Percentiles rank a stretch among this genome's conserved stretches.
phyloP scores from a whole-genome alignment of 163 green algal species.

The Prototheca stagnorum region DNA sequence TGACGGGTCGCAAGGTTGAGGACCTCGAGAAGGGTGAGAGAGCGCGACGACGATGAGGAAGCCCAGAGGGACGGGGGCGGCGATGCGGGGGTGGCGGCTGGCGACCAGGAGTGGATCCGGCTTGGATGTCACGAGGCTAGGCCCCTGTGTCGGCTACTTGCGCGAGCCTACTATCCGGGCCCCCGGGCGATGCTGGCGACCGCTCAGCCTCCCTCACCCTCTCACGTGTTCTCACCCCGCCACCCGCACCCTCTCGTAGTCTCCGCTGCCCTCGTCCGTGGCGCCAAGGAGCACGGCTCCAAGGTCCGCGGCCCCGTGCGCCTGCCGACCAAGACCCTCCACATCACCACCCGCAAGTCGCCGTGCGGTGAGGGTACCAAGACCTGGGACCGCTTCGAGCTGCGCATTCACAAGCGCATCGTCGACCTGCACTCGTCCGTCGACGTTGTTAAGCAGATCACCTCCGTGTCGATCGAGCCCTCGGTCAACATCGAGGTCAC shows the following conservation, averaged over 20 bases:
- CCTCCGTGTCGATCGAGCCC: conserved; percentile 93
- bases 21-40: conserved; percentile 90
- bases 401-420: conserved; percentile 89
- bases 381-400: conserved; percentile 72
- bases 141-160: no score
- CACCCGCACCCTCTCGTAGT: conserved; percentile 44
- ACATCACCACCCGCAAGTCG: conserved; percentile 94
- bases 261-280: conserved; percentile 88
- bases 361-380: conserved; percentile 98
- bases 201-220: neutral
- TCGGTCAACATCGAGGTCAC: conserved; percentile 96
- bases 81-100: no score
- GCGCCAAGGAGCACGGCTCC: conserved; percentile 95
- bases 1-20: conserved; percentile 92
- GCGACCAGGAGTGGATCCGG: no score
- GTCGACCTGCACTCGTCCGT: conserved; percentile 93
- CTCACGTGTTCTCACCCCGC: neutral
- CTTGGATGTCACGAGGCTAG: no score
- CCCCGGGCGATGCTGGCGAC: no score
- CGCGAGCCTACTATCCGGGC: no score
- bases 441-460: conserved; percentile 96
- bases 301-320: conserved; percentile 96
- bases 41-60: no score
- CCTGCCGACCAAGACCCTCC: conserved; percentile 94
- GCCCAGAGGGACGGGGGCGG: no score